Percentiles rank a stretch among this genome's conserved stretches.
These are phyloP conservation scores for Rubus idaeus DNA, from an alignment of 306 rosid genomes.

Conservation along the genomic window DNA sequence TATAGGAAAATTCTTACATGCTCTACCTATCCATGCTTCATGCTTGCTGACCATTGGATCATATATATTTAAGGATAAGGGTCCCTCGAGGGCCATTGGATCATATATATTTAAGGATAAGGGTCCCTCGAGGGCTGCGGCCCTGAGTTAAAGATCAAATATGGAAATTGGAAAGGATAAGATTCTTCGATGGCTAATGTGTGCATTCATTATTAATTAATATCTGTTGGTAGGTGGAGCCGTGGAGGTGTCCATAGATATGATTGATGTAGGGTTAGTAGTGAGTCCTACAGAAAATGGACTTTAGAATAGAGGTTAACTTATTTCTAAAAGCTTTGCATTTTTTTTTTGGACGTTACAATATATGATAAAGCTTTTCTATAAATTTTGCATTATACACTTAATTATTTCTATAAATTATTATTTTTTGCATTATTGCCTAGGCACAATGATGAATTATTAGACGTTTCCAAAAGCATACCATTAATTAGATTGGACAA, in stretches of 20 bases:
- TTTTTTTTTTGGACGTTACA: neutral
- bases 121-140: neutral
- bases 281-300: neutral
- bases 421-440: neutral
- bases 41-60: too few relatives aligned
- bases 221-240: neutral
- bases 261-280: neutral
- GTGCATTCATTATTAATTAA: neutral
- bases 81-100: neutral
- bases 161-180: neutral
- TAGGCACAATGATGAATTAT: neutral
- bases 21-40: too few relatives aligned
- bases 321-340: neutral
- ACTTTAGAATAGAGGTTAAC: neutral
- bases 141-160: neutral
- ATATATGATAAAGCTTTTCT: too few relatives aligned
- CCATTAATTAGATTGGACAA: neutral
- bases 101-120: neutral
- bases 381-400: too few relatives aligned
- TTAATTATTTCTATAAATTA: too few relatives aligned
- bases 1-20: too few relatives aligned
- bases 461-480: neutral
- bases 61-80: neutral
- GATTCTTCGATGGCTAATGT: neutral
- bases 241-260: neutral